Conservation (phyloP, 495 filamentous ascomycete species). For the Geopyxis carbonaria region DNA sequence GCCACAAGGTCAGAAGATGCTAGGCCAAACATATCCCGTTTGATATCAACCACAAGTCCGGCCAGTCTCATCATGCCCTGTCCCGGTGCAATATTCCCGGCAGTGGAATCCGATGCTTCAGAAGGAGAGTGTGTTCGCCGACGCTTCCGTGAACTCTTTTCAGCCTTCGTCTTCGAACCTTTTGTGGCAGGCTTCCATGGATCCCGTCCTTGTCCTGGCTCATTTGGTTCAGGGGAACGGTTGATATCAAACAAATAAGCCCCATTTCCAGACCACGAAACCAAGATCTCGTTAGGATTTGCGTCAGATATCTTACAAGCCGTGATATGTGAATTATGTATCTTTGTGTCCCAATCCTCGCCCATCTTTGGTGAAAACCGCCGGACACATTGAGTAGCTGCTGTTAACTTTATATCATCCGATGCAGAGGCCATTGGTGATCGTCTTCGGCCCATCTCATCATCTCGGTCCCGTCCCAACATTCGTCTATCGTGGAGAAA, state of each 20-base stretch:
- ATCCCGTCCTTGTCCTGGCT: slow-evolving; percentile 23
- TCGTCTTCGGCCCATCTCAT: slow-evolving; percentile 34
- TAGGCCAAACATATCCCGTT: slow-evolving; percentile 38
- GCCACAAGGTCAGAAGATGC: slow-evolving; percentile 4
- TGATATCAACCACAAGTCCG: slow-evolving; percentile 35
- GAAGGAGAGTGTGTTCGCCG: not conserved
- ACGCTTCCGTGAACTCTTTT: not conserved
- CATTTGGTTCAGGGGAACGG: slow-evolving; percentile 39
- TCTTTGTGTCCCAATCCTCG: slow-evolving; percentile 31
- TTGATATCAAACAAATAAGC: slow-evolving; percentile 61
- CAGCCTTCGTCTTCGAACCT: slow-evolving; percentile 18
- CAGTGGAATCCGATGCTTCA: not conserved
- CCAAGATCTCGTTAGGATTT: slow-evolving; percentile 55
- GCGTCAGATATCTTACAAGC: slow-evolving; percentile 66
- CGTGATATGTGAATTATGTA: slow-evolving; percentile 51
- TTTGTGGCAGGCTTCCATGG: slow-evolving; percentile 18
- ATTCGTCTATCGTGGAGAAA: slow-evolving; percentile 64
- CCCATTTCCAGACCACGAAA: slow-evolving; percentile 59
- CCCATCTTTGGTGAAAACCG: slow-evolving; percentile 48
- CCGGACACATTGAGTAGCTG: slow-evolving; percentile 50
- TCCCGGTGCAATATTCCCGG: slow-evolving; percentile 6
- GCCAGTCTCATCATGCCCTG: slow-evolving; percentile 10
- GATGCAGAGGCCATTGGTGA: slow-evolving; percentile 26
- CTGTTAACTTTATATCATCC: slow-evolving; percentile 20
- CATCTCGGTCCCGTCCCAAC: slow-evolving; percentile 42